Base-by-base conservation (phyloP, 768 basidiomycete species). In the Pleurotus salmoneostramineus region DNA sequence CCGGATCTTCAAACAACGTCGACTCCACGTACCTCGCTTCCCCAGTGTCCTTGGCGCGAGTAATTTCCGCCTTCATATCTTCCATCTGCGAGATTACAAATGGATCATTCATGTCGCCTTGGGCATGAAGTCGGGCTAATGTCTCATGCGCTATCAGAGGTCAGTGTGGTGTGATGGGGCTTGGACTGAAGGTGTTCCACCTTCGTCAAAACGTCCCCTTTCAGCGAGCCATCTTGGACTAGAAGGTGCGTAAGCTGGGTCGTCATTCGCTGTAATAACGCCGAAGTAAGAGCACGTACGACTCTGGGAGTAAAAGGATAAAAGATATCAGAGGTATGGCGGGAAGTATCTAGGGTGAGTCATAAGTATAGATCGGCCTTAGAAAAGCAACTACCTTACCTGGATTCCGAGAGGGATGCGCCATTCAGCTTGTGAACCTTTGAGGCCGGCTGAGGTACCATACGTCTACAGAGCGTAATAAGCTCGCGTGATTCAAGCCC, bases 201-300 rank as follows among this genome's bases (percentile, higher is more conserved):
- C 77, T 61, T 83, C 81, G 3, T 81, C 75, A 36, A 76, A 64
- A 5, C 79, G 71, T 6, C 79, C 81, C 50, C 79, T 77, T 65
- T 79, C 75, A 45, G 81, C 81, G 60, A 83, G 71, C 75, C 79
- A 85, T 8, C 83, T 74, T 1, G 82, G 80, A 7, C 72, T 72
- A 27, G n/a, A 8, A 37, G 5, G 31, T 3, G 45, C 12, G 34
- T 34, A 3, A 56, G 34, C 14, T 21, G 42, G 36, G 12, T 12
- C 5, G 0, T 58, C 2, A 12, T 32, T 47, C 35, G 32, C 8
- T 31, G 31, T 8, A 12, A 11, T 4, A 45, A 17, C 8, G 7
- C 21, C 27, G 40, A 31, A 4, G 6, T 6, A 8, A 43, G 15
- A 52, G 15, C 12, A 67, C 74, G 40, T 62, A 82, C 71, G 78